Evolutionary conservation across 2,329 filamentous ascomycete genomes (phyloP).

Genomic region (Ilyonectria mors-panacis): DNA sequence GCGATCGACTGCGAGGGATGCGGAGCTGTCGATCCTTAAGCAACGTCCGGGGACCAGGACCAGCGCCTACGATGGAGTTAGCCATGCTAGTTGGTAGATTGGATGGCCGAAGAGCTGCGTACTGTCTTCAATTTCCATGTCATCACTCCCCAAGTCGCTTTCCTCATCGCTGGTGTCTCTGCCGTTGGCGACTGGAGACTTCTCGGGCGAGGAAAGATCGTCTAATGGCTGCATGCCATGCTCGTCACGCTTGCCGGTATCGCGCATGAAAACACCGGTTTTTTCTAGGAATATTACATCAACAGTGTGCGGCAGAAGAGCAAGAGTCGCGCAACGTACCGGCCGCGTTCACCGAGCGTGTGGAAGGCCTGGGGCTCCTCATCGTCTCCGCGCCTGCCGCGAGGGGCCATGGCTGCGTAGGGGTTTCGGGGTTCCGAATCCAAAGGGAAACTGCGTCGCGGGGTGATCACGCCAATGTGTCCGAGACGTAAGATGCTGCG

Average conservation of each 20-base stretch:
- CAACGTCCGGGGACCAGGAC: conserved; percentile 68
- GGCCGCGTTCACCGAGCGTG: conserved; percentile 55
- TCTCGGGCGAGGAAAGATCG: conserved; percentile 86
- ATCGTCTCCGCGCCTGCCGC: conserved; percentile 50
- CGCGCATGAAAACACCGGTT: conserved; percentile 87
- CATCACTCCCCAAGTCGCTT: conserved; percentile 57
- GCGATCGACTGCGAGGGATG: conserved; percentile 68
- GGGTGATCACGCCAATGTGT: not conserved
- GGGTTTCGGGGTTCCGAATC: not conserved
- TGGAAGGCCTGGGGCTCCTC: conserved; percentile 52
- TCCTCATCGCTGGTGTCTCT: conserved; percentile 35
- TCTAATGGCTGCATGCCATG: conserved; percentile 92
- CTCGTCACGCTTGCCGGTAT: conserved; percentile 87
- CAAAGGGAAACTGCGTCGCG: not conserved
- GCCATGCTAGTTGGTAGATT: conserved; percentile 9
- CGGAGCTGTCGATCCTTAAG: conserved; percentile 66
- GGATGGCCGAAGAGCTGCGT: conserved; percentile 30
- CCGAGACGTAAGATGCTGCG: not conserved
- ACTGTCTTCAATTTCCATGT: conserved; percentile 70
- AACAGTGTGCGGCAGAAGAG: conserved; percentile 12
- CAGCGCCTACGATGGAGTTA: conserved; percentile 59
- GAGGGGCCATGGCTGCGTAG: conserved; percentile 51
- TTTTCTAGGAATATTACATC: conserved; percentile 74
- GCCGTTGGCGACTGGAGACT: conserved; percentile 54
- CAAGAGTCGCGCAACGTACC: conserved; percentile 50